Conservation (phyloP, 78 protist genomes). For the Dictyostelium discoideum region DNA sequence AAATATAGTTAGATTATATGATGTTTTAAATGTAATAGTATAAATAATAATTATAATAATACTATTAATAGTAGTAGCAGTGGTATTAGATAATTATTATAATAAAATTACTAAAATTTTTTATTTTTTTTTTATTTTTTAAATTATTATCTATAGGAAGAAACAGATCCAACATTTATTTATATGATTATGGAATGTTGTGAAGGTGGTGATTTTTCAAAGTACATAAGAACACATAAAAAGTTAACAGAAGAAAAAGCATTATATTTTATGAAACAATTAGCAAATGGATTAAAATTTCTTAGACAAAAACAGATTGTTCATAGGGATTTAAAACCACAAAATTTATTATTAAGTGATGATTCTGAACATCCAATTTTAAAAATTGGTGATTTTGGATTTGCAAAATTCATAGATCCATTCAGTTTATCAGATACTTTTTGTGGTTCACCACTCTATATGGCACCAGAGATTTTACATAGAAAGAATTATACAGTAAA, state of each 20-base stretch:
- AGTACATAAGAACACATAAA: slow-evolving; percentile 53
- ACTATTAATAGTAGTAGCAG: too few species aligned
- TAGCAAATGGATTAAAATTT: slow-evolving; percentile 52
- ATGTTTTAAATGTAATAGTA: slow-evolving; percentile 44
- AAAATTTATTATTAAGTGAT: slow-evolving; percentile 71
- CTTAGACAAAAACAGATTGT: slow-evolving; percentile 68
- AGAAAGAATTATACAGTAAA: slow-evolving; percentile 74
- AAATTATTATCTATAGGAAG: too few species aligned
- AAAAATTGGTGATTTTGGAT: slow-evolving; percentile 89
- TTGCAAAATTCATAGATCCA: slow-evolving; percentile 80
- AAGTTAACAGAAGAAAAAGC: slow-evolving; percentile 59
- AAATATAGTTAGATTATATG: slow-evolving; percentile 78
- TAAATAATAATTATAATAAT: too few species aligned
- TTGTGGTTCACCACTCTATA: slow-evolving; percentile 82
- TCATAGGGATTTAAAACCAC: slow-evolving; percentile 91
- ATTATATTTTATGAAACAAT: slow-evolving; percentile 71
- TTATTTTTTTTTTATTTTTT: too few species aligned
- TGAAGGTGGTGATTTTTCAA: slow-evolving; percentile 86
- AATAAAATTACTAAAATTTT: neutral
- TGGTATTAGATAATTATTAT: neutral
- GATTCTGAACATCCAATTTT: slow-evolving; percentile 52
- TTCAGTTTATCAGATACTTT: slow-evolving; percentile 55
- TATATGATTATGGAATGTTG: slow-evolving; percentile 86
- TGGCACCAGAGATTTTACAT: slow-evolving; percentile 81
- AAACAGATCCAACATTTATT: slow-evolving; percentile 26